Conservation (phyloP, 2,329 filamentous ascomycete genomes). For the Diaporthe batatas region DNA sequence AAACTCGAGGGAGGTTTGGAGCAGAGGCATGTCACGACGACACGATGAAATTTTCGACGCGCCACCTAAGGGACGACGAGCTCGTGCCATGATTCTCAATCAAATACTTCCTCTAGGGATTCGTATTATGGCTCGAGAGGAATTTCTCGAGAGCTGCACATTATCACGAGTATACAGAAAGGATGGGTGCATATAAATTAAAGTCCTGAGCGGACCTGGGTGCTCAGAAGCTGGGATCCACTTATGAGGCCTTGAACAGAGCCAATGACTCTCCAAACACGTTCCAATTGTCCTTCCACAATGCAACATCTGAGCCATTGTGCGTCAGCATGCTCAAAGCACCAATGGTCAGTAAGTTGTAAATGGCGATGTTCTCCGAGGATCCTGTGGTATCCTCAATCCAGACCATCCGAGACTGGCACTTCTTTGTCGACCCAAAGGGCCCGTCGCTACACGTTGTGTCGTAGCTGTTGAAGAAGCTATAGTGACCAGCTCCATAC, state of each 20-base stretch:
- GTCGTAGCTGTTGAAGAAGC: conserved; percentile 76
- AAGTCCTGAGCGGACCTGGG: neutral
- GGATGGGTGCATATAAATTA: too few species aligned
- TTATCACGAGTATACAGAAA: neutral
- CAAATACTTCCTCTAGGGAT: too few species aligned
- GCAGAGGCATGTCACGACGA: neutral
- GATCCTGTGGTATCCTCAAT: conserved; percentile 37
- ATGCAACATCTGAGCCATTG: conserved; percentile 50
- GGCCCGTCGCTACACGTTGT: conserved; percentile 57
- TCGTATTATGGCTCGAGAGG: too few species aligned
- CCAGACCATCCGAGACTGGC: conserved; percentile 60
- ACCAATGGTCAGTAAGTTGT: conserved; percentile 59
- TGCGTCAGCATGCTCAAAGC: conserved; percentile 54
- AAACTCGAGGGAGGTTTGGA: neutral
- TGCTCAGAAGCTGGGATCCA: neutral
- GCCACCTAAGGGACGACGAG: neutral
- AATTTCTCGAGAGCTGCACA: too few species aligned
- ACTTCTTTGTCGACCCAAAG: conserved; percentile 53
- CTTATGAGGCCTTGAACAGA: conserved; percentile 42
- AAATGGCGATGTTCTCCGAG: conserved; percentile 49
- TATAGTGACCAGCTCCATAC: conserved; percentile 76
- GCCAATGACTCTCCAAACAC: conserved; percentile 50
- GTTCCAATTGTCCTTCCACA: conserved; percentile 53
- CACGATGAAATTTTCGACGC: neutral
- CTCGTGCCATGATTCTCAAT: neutral